Base-by-base conservation (phyloP, 139 green algal genomes). In the Marvania coccoides region DNA sequence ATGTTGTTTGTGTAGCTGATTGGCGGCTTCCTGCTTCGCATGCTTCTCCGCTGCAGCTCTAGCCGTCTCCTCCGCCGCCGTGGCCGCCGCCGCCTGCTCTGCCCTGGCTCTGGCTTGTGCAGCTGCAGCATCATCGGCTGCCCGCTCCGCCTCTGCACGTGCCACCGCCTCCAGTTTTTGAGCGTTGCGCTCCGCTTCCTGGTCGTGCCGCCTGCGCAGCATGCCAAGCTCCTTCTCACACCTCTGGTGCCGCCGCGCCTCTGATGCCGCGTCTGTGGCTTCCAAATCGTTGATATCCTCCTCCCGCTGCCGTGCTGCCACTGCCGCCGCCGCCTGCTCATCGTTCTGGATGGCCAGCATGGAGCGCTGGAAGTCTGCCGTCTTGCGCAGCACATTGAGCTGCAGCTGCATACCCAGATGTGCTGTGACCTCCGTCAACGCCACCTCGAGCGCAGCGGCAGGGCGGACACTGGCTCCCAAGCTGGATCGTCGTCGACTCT, bases 401-500 rank as follows among this genome's bases (percentile, higher is more conserved):
- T 51, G 42, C 34, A 68, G 60, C 39, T 38, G 6, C 14, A 6
- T 12, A 3, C 61, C 47, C 24, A 56, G 46, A 28, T 37, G 28
- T 0, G 75, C 66, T 10, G 82, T 68, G 10, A 61, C 47, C 42
- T 85, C 82, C 23, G 57, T 71, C 36, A 89, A 78, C 19, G 55
- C 62, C 42, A 72, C 14, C 58, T 74, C 67, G 4, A 58, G 48
- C 9, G 67, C n/a, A 1, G 67, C 23, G n/a, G 59, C 55, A 9
- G 57, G 67, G 8, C 67, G 67, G 29, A 74, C 38, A 5, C 64
- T 58, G 15, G 29, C 54, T 13, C 4, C 2, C 3, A 37, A 15
- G 5, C 7, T 24, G 31, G 5, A 13, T 7, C 4, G 19, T 0
- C 2, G 39, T 23, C 2, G 5, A 30, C 37, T 23, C 15, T 47